Evolutionary conservation across 768 basidiomycete genomes (phyloP).

Genomic region (Boletellus ananiceps): DNA sequence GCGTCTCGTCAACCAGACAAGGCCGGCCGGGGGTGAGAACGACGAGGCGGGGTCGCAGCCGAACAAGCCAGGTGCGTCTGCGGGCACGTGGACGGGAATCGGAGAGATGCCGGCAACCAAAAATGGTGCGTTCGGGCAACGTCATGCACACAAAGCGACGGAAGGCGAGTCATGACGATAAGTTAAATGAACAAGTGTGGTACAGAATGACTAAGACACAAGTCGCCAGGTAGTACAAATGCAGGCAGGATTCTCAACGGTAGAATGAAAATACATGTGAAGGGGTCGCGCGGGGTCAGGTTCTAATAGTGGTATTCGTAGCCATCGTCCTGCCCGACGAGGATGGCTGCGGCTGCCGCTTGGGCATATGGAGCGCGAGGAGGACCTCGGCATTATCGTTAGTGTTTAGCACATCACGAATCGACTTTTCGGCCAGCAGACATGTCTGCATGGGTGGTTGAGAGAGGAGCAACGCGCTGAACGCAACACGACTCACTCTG

Average conservation of each 20-base stretch:
- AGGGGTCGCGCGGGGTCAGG: slow-evolving; percentile 15
- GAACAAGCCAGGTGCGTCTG: too few relatives aligned
- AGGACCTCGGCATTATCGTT: slow-evolving; percentile 63
- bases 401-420: slow-evolving; percentile 62
- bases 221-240: slow-evolving; percentile 28
- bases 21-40: too few relatives aligned
- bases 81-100: too few relatives aligned
- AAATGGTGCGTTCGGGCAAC: background rate
- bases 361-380: slow-evolving; percentile 54
- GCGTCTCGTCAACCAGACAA: too few relatives aligned
- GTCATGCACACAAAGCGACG: background rate
- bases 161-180: slow-evolving; percentile 9
- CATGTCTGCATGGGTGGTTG: slow-evolving; percentile 47
- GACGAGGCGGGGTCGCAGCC: too few relatives aligned
- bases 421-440: slow-evolving; percentile 65
- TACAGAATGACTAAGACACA: slow-evolving; percentile 18
- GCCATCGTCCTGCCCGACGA: slow-evolving; percentile 13
- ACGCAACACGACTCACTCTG: slow-evolving; percentile 36
- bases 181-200: slow-evolving; percentile 11
- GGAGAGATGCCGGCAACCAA: too few relatives aligned
- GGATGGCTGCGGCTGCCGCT: slow-evolving; percentile 9
- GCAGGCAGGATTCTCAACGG: slow-evolving; percentile 9
- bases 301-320: slow-evolving; percentile 20
- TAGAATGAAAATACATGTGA: background rate
- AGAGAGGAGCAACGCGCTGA: background rate